Base-by-base conservation (phyloP, 495 filamentous ascomycete species). In the Extremus antarcticus region DNA sequence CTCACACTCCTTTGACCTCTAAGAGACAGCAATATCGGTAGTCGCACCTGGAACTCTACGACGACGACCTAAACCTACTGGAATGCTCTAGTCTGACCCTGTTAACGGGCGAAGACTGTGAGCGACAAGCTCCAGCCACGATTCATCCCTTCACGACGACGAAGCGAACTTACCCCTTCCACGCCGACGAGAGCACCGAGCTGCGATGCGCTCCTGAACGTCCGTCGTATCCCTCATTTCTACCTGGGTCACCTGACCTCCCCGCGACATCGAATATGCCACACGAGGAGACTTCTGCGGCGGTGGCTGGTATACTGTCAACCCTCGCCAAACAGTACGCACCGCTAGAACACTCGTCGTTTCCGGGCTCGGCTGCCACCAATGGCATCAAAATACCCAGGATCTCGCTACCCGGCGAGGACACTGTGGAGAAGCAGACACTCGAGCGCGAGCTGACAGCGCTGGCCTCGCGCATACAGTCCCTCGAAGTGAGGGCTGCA, bases 361-460 rank as follows among this genome's bases (percentile, higher is more conserved):
- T 71, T 57, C 49, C 57, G 43, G 61, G 58, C 46, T 53, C 65
- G 23, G 58, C 61, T 23, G 57, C 57, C 29, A 60, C 56, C n/a
- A 68, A 72, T 60, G 69, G 68, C 25, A 49, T 60, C 1, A 66
- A 68, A 40, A 49, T 40, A 4, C 32, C 54, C 19, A 61, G 61
- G 50, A 65, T 73, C 50, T 50, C 51, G 54, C 63, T 77, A 20
- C 72, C 74, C 17, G 74, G 74, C 15, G 60, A 72, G 46, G 72
- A 76, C 60, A 68, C 68, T n/a, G 61, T 64, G 25, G 72, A 70
- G 48, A 77, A 77, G 63, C 67, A 64, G 51, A 62, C 63, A 21
- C 55, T 76, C 20, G 74, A 77, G 57, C 64, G 59, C 21, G 74
- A 77, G 62, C 63, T 77, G 40, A 67, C 71, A 32, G 70, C 70